Base-by-base conservation (phyloP, 2,329 filamentous ascomycete species). In the Trichophyton equinum region DNA sequence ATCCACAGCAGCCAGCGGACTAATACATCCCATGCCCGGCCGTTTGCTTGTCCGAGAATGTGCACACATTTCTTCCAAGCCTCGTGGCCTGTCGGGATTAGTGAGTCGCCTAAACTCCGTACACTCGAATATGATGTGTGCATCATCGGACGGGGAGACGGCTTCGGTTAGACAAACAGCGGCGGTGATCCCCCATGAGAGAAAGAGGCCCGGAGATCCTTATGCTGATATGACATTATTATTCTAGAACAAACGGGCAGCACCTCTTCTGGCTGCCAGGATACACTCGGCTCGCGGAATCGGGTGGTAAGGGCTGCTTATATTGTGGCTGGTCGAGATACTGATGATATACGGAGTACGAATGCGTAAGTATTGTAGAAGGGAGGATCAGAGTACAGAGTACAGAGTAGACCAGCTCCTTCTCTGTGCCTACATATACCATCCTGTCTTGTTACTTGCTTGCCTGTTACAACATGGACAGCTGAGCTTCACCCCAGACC, bases 81-180 rank as follows among this genome's bases (percentile, higher is more conserved):
- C 49, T 55, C 49, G 49, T 55, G 49, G 49, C 49, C 27, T 27
- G 49, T 55, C 49, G 49, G 49, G 49, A 55, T 55, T 55, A 55
- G 5, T 55, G 25, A 15, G 33, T 36, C 33, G 33, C 27, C 27
- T 27, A 27, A 27, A 27, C 5, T 27, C 27, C 27, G 27, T 27
- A 27, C 27, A 27, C 27, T 27, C 27, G 7, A 27, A 18, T 36
- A 20, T 27, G 25, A 27, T 33, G n/a, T 33, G 30, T 20, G 27
- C 49, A 36, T 55, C 49, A 36, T 55, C 49, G 46, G 46, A 11
- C 8, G 20, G 46, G 15, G 20, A 11, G 46, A 49, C 46, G 46
- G 46, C 46, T 49, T 49, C 46, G 46, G 22, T 49, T 49, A 49
- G 46, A 30, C 3, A 9, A 15, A 25, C 11, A 13, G 46, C 46